phyloP scores from a whole-genome alignment of 768 basidiomycete species.

The Mycena epipterygia region DNA sequence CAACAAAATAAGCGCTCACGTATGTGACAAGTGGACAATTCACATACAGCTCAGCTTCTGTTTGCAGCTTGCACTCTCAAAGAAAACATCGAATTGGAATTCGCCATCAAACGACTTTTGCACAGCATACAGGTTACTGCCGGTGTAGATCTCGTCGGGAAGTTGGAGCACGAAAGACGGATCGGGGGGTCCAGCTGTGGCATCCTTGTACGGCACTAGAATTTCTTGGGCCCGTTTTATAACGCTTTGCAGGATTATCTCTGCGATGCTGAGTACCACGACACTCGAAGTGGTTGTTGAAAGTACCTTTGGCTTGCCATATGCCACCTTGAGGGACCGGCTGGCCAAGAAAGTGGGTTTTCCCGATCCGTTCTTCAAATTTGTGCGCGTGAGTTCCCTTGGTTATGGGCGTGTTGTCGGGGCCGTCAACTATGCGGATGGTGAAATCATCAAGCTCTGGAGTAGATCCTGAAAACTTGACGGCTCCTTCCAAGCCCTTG shows the following conservation, averaged over 20 bases:
- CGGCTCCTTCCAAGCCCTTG: conserved; percentile 81
- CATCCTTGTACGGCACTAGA: conserved; percentile 68
- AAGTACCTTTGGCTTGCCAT: conserved; percentile 89
- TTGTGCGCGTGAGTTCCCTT: conserved; percentile 67
- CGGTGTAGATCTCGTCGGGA: conserved; percentile 77
- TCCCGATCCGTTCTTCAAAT: conserved; percentile 75
- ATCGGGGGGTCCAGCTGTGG: conserved; percentile 69
- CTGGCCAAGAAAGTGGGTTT: conserved; percentile 78
- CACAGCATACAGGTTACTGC: conserved; percentile 87
- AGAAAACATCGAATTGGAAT: conserved; percentile 93
- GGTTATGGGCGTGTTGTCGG: conserved; percentile 66
- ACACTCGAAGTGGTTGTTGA: background rate
- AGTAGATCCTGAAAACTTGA: conserved; percentile 80
- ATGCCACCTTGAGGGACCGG: conserved; percentile 71
- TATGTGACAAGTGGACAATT: background rate
- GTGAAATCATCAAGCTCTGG: conserved; percentile 87
- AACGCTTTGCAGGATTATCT: conserved; percentile 73
- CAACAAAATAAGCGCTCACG: conserved; percentile 8
- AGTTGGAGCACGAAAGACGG: conserved; percentile 85
- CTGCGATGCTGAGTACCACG: conserved; percentile 52
- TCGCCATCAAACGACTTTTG: conserved; percentile 89
- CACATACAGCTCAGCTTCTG: conserved; percentile 72
- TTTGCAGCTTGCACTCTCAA: conserved; percentile 80
- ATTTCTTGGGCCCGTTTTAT: conserved; percentile 68
- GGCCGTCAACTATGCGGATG: conserved; percentile 82